Conservation (phyloP, 1,284 basidiomycete genomes). For the Austropuccinia psidii region DNA sequence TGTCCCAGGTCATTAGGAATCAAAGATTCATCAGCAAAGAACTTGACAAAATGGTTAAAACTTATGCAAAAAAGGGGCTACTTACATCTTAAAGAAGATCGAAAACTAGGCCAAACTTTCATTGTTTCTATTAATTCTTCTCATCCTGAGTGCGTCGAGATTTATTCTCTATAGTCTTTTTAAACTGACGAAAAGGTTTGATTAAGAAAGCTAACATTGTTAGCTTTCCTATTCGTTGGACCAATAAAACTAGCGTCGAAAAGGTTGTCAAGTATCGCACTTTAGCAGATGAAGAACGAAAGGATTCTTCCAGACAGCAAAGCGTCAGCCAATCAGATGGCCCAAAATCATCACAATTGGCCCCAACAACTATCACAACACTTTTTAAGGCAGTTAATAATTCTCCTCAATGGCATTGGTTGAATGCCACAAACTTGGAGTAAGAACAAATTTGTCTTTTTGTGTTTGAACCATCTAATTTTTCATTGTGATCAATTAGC, state of each 20-base stretch:
- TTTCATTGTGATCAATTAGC: background rate
- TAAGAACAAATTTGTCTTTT: background rate
- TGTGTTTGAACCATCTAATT: background rate
- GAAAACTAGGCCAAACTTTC: slow-evolving; percentile 20
- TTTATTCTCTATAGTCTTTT: too few relatives aligned
- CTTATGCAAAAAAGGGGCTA: background rate
- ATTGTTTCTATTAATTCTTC: background rate
- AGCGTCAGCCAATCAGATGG: background rate
- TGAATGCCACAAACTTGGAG: background rate
- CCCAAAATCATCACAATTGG: background rate
- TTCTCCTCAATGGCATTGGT: background rate
- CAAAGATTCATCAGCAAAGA: slow-evolving; percentile 25
- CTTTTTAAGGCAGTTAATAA: background rate
- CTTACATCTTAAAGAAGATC: slow-evolving; percentile 19
- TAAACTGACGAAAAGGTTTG: too few relatives aligned
- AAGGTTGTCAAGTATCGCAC: slow-evolving; percentile 5
- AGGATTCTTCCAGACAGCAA: background rate
- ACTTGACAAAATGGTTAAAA: slow-evolving; percentile 17
- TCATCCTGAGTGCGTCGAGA: background rate
- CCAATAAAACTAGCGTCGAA: background rate
- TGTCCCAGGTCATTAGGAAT: slow-evolving; percentile 17
- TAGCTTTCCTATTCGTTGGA: too few relatives aligned
- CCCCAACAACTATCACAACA: background rate
- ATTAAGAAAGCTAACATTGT: too few relatives aligned
- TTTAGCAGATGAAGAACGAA: slow-evolving; percentile 16